Percentiles rank a stretch among this genome's conserved stretches.
These are phyloP conservation scores for Talaromyces trachyspermus DNA, from an alignment of 495 filamentous ascomycete genomes.

Conservation along the genomic window DNA sequence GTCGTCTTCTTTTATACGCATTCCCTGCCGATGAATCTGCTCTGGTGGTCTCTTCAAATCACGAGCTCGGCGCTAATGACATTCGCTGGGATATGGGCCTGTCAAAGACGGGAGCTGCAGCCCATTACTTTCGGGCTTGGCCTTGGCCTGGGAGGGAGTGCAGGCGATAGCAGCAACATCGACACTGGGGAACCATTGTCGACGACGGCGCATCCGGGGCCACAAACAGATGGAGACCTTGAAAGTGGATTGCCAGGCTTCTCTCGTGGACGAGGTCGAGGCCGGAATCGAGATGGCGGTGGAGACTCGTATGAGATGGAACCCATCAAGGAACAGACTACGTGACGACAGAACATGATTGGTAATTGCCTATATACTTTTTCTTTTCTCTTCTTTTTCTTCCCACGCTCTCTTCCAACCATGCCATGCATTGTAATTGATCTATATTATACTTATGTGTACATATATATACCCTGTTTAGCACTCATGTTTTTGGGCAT, in stretches of 20 bases:
- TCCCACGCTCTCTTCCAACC: too few relatives aligned
- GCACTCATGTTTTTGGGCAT: too few relatives aligned
- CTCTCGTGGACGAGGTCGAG: conserved; percentile 31
- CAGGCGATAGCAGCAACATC: not conserved
- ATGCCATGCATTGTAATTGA: too few relatives aligned
- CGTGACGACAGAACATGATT: conserved; percentile 5
- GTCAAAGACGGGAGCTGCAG: conserved; percentile 77
- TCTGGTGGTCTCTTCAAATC: conserved; percentile 84
- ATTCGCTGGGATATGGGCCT: conserved; percentile 76
- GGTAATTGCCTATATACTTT: not conserved
- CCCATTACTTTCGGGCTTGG: conserved; percentile 73
- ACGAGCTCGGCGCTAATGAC: conserved; percentile 63
- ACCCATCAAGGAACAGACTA: conserved; percentile 37
- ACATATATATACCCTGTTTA: conserved; percentile 5
- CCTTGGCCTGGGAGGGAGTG: conserved; percentile 34
- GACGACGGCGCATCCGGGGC: too few relatives aligned
- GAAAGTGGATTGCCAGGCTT: conserved; percentile 11
- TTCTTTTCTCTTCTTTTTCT: not conserved
- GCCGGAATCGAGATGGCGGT: conserved; percentile 45
- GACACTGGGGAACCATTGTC: not conserved
- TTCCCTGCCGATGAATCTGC: conserved; percentile 60
- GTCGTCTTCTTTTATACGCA: conserved; percentile 68
- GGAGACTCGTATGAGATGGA: conserved; percentile 80
- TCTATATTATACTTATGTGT: not conserved
- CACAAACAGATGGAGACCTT: conserved; percentile 15